phyloP scores from a whole-genome alignment of 345 rosid species.

The Trapa bicornis region DNA sequence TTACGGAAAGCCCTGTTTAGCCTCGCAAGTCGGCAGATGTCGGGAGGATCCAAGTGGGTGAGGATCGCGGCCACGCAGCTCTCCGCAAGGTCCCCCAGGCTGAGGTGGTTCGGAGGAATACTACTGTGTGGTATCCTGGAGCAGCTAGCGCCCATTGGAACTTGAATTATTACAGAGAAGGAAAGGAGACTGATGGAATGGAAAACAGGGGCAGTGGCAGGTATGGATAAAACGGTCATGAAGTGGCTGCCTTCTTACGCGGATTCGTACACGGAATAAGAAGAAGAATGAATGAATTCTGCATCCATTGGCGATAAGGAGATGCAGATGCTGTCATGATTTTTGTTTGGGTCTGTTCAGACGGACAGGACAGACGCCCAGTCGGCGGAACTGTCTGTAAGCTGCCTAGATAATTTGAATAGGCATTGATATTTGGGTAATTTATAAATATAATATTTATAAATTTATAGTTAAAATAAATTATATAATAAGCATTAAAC shows the following conservation, averaged over 20 bases:
- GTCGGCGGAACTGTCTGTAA: no score
- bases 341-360: not conserved
- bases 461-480: no score
- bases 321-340: not conserved
- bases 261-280: not conserved
- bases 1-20: constrained; percentile 68
- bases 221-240: not conserved
- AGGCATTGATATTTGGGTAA: no score
- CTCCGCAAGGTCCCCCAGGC: constrained; percentile 84
- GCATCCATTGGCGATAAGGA: not conserved
- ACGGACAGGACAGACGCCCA: not conserved
- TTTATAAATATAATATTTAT: no score
- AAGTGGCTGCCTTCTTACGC: not conserved
- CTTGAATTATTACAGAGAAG: no score
- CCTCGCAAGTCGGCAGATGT: constrained; percentile 65
- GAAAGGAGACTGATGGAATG: not conserved
- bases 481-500: not conserved
- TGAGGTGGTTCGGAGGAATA: constrained; percentile 9
- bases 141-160: constrained; percentile 10
- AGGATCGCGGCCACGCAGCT: constrained; percentile 63
- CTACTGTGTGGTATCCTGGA: not conserved
- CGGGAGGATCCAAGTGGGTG: constrained; percentile 56
- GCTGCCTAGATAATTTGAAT: no score
- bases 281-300: not conserved
- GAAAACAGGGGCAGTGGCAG: not conserved